phyloP scores from a whole-genome alignment of 1,284 basidiomycete genomes.

The Fomes fomentarius region DNA sequence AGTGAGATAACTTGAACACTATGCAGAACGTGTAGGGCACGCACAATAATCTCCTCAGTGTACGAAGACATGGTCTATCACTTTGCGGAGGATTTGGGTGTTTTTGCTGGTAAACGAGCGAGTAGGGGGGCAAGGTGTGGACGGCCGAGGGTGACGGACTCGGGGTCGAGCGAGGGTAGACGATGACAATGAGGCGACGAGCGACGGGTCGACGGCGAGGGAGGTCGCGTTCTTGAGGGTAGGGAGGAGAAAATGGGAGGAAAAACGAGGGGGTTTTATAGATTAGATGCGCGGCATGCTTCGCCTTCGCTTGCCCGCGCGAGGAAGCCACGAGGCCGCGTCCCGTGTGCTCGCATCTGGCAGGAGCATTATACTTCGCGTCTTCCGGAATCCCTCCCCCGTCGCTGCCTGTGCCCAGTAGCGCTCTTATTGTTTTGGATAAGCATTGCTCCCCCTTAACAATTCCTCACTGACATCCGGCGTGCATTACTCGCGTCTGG shows the following conservation, averaged over 20 bases:
- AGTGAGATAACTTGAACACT: neutral
- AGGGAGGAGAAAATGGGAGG: slow-evolving; percentile 17
- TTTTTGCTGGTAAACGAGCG: slow-evolving; percentile 10
- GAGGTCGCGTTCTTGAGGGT: slow-evolving; percentile 19
- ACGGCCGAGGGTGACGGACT: slow-evolving; percentile 5
- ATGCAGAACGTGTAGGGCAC: neutral
- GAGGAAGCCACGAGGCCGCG: slow-evolving; percentile 51
- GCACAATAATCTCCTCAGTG: slow-evolving; percentile 27
- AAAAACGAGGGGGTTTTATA: slow-evolving; percentile 21
- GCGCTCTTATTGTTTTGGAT: neutral
- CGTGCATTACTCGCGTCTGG: neutral
- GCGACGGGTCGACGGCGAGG: slow-evolving; percentile 17
- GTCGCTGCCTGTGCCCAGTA: neutral
- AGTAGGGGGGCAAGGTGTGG: slow-evolving; percentile 10
- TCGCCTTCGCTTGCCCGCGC: slow-evolving; percentile 32
- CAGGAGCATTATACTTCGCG: slow-evolving; percentile 8
- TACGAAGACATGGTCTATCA: slow-evolving; percentile 26
- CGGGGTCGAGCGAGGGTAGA: slow-evolving; percentile 30
- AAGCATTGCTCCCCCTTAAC: neutral
- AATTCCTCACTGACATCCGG: no score
- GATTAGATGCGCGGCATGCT: slow-evolving; percentile 39
- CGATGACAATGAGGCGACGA: slow-evolving; percentile 47
- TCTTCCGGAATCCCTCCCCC: neutral
- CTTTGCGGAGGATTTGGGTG: neutral
- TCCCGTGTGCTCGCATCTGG: slow-evolving; percentile 6